Conservation (phyloP, 768 basidiomycete genomes). For the Crassisporium funariophilum region DNA sequence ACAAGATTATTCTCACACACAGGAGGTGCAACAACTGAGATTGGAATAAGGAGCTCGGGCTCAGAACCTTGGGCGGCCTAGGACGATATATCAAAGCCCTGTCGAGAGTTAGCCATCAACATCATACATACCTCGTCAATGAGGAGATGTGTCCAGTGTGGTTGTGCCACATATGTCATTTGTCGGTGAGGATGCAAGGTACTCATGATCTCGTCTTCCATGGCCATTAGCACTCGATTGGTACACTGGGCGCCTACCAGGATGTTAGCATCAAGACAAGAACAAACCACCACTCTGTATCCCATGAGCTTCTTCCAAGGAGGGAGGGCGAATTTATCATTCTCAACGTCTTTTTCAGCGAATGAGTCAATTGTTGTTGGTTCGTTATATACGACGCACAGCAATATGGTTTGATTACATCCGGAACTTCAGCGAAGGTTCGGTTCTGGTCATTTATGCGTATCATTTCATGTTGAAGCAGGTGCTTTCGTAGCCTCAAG, state of each 20-base stretch:
- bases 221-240: constrained; percentile 38
- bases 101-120: not conserved
- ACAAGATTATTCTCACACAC: constrained; percentile 10
- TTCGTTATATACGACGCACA: constrained; percentile 29
- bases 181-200: constrained; percentile 41
- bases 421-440: constrained; percentile 52
- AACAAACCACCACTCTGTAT: constrained; percentile 48
- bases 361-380: not conserved
- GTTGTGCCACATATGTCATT: constrained; percentile 31
- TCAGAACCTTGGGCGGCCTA: constrained; percentile 58
- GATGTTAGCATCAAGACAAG: constrained; percentile 48
- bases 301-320: constrained; percentile 48
- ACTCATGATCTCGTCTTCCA: constrained; percentile 41
- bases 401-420: constrained; percentile 47
- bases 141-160: constrained; percentile 55
- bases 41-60: constrained; percentile 50
- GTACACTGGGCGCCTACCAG: constrained; percentile 47
- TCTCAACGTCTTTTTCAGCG: constrained; percentile 40
- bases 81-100: not conserved
- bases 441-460: constrained; percentile 50
- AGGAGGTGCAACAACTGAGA: constrained; percentile 45
- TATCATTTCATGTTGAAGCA: constrained; percentile 46
- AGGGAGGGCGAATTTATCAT: constrained; percentile 47
- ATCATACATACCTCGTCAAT: constrained; percentile 45
- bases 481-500: constrained; percentile 37